Base-by-base conservation (phyloP, 345 rosid genomes). In the Citrus maxima region DNA sequence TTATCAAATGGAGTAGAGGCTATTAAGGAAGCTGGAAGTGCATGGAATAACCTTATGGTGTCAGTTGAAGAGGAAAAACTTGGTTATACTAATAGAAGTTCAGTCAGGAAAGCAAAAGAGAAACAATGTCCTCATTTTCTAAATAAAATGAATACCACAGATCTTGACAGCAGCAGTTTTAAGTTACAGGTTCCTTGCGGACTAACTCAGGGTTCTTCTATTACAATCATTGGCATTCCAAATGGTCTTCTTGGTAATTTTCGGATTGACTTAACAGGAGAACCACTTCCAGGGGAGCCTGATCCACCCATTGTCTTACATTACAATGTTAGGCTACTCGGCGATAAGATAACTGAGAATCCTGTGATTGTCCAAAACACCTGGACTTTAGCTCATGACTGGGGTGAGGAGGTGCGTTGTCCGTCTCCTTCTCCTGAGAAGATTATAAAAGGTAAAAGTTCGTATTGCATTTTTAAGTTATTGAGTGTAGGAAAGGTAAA, bases 321-420 rank as follows among this genome's bases (percentile, higher is more conserved):
- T 85, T 97, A 94, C 83, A 97, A 93, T 83, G 98, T 93, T 40
- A 93, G 99, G 92, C 95, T 94, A 73, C 94, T 87, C 71, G 99
- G 98, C 27, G 99, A 96, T 87, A 94, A 92, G 87, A 77, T 89
- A 67, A 96, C 99, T 58, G 98, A 96, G 82, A 93, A 96, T 80
- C 98, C 99, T 80, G 98, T 94, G 40, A 96, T 96, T 77, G 98
- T 96, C 77, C 99, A 93, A 84, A 96, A 96, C 83, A 94, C 97
- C 46, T 96, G 99, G 99, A 96, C 92, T 60, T 85, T 80, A 74
- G 89, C 93, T 85, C 98, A 85, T 86, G 98, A 94, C 74, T 96
- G 99, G 99, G 99, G 98, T 30, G 89, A 83, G 37, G 99, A 96
- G 90, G 98, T 92, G 81, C 98, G 99, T 1, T 96, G 99, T 82